Percentiles rank a stretch among this genome's conserved stretches.
These are phyloP conservation scores for Monilinia laxa DNA, from an alignment of 2,329 filamentous ascomycete genomes.

Conservation along the genomic window DNA sequence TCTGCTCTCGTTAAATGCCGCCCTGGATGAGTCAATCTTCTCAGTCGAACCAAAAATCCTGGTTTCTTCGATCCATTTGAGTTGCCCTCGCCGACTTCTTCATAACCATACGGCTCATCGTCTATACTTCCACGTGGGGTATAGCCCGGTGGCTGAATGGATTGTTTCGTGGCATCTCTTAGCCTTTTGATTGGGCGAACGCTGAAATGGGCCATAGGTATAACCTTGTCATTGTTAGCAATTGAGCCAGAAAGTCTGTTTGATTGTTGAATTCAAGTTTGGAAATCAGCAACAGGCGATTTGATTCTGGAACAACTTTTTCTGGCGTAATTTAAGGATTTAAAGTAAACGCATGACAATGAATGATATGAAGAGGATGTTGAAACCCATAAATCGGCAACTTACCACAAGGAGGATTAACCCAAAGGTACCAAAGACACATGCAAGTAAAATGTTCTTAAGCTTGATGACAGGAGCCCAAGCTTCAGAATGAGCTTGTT, in stretches of 20 bases:
- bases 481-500: conserved; percentile 72
- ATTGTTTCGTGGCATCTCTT: conserved; percentile 39
- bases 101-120: conserved; percentile 28
- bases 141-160: conserved; percentile 39
- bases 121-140: conserved; percentile 37
- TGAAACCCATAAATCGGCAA: background rate
- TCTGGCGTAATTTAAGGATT: too few relatives aligned
- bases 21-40: conserved; percentile 31
- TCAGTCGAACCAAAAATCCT: conserved; percentile 37
- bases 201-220: conserved; percentile 78
- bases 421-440: conserved; percentile 79
- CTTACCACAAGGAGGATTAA: conserved; percentile 61
- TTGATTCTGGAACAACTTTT: too few relatives aligned
- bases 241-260: too few relatives aligned
- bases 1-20: conserved; percentile 35
- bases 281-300: too few relatives aligned
- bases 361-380: background rate
- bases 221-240: conserved; percentile 43
- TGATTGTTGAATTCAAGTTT: too few relatives aligned
- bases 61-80: conserved; percentile 37
- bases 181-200: conserved; percentile 62
- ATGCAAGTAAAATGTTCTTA: conserved; percentile 77
- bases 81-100: conserved; percentile 30
- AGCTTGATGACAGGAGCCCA: conserved; percentile 72
- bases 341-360: background rate